Evolutionary conservation across 75 land plant genomes (phyloP).

Genomic region (Selaginella tamariscina): DNA sequence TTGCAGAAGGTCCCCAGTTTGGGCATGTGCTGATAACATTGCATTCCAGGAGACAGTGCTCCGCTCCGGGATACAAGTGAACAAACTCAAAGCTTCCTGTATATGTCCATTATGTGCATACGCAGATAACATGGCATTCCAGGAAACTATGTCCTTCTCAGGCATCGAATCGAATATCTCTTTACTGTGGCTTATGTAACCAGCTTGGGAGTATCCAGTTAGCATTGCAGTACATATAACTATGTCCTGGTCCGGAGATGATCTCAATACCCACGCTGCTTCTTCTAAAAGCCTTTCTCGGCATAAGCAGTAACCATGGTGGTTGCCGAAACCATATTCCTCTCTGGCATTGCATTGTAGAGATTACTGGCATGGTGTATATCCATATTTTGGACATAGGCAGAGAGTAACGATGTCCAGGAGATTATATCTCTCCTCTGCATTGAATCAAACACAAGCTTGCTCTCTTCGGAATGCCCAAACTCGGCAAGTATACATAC

Average conservation of each 20-base stretch:
- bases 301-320: no score
- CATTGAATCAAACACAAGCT: no score
- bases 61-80: background rate
- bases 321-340: no score
- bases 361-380: no score
- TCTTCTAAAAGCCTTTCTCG: no score
- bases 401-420: no score
- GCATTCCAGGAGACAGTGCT: conserved; percentile 3
- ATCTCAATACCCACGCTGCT: no score
- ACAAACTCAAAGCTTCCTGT: background rate
- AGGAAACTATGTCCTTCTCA: background rate
- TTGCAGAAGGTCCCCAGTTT: background rate
- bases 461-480: no score
- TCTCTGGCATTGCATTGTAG: no score
- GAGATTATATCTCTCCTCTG: no score
- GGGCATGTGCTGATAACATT: background rate
- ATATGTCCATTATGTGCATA: background rate
- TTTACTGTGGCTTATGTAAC: background rate
- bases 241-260: background rate
- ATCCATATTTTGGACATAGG: no score
- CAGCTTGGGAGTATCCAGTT: background rate
- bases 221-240: background rate
- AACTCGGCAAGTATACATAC: no score
- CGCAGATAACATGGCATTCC: background rate
- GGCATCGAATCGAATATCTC: background rate